Evolutionary conservation across 2,329 filamentous ascomycete species (phyloP).

Genomic region (Cladophialophora yegresii): DNA sequence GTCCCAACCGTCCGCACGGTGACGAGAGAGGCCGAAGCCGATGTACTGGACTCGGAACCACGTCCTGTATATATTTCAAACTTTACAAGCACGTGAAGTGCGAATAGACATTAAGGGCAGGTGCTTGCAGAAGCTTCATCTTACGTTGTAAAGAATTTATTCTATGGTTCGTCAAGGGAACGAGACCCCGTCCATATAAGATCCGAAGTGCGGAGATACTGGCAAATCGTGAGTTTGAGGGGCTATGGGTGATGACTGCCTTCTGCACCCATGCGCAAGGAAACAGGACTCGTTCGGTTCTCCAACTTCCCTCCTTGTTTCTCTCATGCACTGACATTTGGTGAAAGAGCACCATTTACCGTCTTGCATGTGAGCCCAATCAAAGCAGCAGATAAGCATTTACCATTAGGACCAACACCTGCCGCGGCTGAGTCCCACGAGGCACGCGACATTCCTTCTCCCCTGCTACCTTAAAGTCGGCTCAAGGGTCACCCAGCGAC

Average conservation of each 20-base stretch:
- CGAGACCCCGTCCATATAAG: not conserved
- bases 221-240: conserved; percentile 6
- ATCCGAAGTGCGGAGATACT: not conserved
- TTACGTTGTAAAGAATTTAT: no score
- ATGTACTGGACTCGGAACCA: not conserved
- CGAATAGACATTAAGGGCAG: not conserved
- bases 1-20: not conserved
- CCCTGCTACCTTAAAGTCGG: not conserved
- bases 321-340: not conserved
- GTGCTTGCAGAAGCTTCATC: not conserved
- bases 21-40: not conserved
- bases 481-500: not conserved
- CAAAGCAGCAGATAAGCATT: not conserved
- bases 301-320: not conserved
- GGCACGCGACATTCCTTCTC: not conserved
- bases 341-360: not conserved
- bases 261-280: not conserved
- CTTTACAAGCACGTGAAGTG: not conserved
- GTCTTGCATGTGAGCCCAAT: not conserved
- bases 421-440: not conserved
- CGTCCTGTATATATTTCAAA: not conserved
- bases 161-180: conserved; percentile 16
- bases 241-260: not conserved
- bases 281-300: not conserved
- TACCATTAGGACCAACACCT: not conserved